A percentile compares a stretch with the other conserved stretches of the same genome.
Conservation (phyloP, 495 filamentous ascomycete genomes). For the Cetradonia linearis region DNA sequence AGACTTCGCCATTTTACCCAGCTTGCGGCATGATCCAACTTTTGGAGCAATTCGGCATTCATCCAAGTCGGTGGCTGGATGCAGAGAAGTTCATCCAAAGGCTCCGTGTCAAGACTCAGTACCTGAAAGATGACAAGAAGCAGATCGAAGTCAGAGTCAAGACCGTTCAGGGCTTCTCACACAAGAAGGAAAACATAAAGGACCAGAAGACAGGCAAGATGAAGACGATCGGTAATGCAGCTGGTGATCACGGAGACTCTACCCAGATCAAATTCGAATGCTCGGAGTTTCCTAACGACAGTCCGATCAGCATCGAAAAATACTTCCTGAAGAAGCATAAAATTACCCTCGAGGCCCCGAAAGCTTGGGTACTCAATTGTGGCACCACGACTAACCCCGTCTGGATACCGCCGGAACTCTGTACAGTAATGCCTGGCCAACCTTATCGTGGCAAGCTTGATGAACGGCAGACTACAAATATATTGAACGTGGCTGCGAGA, state of each 20-base stretch:
- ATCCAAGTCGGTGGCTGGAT: not conserved
- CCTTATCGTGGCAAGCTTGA: constrained; percentile 44
- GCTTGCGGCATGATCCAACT: not conserved
- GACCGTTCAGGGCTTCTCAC: constrained; percentile 10
- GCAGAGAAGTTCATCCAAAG: not conserved
- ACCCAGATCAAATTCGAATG: constrained; percentile 4
- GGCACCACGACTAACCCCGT: constrained; percentile 47
- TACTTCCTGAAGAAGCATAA: constrained; percentile 4
- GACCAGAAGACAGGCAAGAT: constrained; percentile 1
- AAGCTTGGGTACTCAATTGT: constrained; percentile 46
- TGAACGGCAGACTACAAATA: constrained; percentile 46
- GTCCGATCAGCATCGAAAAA: not conserved
- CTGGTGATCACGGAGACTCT: not conserved
- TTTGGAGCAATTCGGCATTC: not conserved
- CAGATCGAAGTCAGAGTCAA: constrained; percentile 3
- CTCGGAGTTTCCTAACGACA: not conserved
- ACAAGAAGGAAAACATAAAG: not conserved
- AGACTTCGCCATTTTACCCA: constrained; percentile 12
- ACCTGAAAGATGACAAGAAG: constrained; percentile 4
- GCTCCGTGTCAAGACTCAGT: constrained; percentile 11
- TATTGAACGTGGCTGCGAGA: constrained; percentile 63
- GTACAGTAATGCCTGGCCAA: constrained; percentile 57
- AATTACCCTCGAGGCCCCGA: not conserved
- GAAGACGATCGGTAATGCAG: not conserved
- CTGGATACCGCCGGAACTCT: constrained; percentile 60